Percentiles rank a stretch among this genome's conserved stretches.
Conservation (phyloP, 495 filamentous ascomycete genomes). For the Cenococcum geophilum region DNA sequence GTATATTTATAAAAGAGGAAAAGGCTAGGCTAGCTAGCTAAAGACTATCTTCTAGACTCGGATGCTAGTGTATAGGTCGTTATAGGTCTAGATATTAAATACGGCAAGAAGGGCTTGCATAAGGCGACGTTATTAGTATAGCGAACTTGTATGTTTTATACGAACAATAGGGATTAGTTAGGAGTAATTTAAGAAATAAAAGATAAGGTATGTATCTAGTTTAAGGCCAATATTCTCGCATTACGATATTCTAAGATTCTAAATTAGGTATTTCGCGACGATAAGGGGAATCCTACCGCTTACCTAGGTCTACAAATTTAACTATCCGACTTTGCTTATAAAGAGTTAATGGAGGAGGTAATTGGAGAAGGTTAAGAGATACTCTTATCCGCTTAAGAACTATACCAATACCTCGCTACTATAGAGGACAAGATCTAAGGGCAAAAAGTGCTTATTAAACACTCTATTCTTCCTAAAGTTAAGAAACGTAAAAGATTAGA, state of each 20-base stretch:
- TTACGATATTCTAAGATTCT: background rate
- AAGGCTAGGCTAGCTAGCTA: too few species aligned
- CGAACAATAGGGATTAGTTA: background rate
- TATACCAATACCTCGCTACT: constrained; percentile 20
- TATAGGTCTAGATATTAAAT: constrained; percentile 4
- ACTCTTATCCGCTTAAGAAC: constrained; percentile 18
- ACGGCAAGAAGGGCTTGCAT: too few species aligned
- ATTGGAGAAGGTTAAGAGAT: constrained; percentile 18
- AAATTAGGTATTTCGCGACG: constrained; percentile 23
- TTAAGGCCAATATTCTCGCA: background rate
- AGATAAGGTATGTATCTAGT: background rate
- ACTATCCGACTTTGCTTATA: constrained; percentile 28
- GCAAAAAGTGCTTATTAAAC: constrained; percentile 10
- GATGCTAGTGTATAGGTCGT: constrained; percentile 5
- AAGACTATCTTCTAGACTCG: constrained; percentile 16
- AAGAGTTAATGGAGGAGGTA: constrained; percentile 16
- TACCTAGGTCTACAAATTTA: constrained; percentile 27
- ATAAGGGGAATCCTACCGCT: constrained; percentile 26
- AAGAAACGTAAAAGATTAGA: too few species aligned
- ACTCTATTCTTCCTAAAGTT: constrained; percentile 17
- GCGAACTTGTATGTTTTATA: too few species aligned
- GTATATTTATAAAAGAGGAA: constrained; percentile 38
- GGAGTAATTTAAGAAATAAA: background rate
- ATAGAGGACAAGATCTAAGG: constrained; percentile 18
- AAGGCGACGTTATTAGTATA: too few species aligned